These are phyloP conservation scores for Schwanniomyces sp. DNA, from an alignment of 805 yeast genomes.

Conservation along the genomic window DNA sequence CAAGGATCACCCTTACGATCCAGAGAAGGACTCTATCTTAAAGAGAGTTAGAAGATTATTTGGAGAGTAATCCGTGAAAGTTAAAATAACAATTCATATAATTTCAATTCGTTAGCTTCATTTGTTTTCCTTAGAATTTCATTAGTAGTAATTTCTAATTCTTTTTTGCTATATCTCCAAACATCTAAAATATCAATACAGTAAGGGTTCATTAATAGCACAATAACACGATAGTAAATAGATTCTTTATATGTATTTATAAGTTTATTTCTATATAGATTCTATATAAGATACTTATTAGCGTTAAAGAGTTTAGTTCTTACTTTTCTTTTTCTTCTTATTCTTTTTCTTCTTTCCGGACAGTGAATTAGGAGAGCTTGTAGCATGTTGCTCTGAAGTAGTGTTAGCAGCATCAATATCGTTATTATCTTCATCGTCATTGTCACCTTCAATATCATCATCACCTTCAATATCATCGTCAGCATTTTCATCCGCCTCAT, in stretches of 20 bases:
- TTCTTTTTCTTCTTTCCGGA: constrained; percentile 32
- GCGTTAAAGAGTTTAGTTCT: background rate
- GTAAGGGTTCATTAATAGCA: background rate
- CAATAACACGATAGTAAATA: background rate
- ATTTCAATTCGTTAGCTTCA: background rate
- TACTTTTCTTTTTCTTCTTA: constrained; percentile 33
- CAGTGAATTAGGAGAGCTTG: constrained; percentile 4
- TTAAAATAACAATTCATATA: background rate
- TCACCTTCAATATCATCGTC: background rate
- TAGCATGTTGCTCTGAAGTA: constrained; percentile 6
- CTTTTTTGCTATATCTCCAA: background rate
- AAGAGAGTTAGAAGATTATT: constrained; percentile 92
- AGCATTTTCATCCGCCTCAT: background rate
- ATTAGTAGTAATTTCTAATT: background rate
- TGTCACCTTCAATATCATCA: constrained; percentile 1
- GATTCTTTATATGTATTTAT: background rate
- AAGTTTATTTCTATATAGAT: background rate
- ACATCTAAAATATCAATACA: background rate
- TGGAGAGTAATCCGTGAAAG: constrained; percentile 62
- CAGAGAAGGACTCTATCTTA: constrained; percentile 94
- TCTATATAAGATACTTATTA: background rate
- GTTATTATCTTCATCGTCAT: constrained; percentile 4
- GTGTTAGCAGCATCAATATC: constrained; percentile 3
- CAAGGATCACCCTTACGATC: constrained; percentile 98
- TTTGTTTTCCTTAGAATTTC: background rate